These are phyloP conservation scores for Kwoniella sp. DNA, from an alignment of 768 basidiomycete species.

Conservation along the genomic window DNA sequence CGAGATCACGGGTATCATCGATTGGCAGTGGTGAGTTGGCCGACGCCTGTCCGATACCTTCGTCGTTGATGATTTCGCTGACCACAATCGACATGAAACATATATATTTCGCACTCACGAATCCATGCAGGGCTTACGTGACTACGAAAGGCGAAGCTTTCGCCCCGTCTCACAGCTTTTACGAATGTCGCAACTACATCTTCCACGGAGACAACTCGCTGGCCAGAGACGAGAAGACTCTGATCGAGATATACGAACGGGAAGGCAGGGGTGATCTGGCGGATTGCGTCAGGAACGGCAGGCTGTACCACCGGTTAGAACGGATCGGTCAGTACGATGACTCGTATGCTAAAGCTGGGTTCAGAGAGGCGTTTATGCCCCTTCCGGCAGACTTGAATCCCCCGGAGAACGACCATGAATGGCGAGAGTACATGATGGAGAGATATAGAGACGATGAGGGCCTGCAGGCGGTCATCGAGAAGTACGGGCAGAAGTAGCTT, in stretches of 20 bases:
- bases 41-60: neutral
- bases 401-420: neutral
- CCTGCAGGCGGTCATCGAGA: neutral
- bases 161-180: slow-evolving; percentile 2
- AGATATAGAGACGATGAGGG: slow-evolving; percentile 7
- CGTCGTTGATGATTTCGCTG: too few species aligned
- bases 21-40: slow-evolving; percentile 49
- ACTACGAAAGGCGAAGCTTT: slow-evolving; percentile 24
- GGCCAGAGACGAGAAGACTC: neutral
- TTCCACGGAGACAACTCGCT: slow-evolving; percentile 4
- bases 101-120: neutral
- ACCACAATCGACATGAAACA: neutral
- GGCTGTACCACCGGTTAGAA: slow-evolving; percentile 1
- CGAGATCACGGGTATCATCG: slow-evolving; percentile 43
- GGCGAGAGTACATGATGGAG: slow-evolving; percentile 10
- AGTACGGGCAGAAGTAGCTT: too few species aligned
- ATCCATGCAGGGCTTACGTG: slow-evolving; percentile 8
- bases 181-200: neutral
- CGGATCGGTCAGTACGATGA: slow-evolving; percentile 2
- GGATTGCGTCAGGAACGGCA: slow-evolving; percentile 16
- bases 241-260: slow-evolving; percentile 12
- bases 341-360: neutral
- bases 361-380: slow-evolving; percentile 4
- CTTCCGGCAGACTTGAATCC: slow-evolving; percentile 6
- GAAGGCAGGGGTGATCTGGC: slow-evolving; percentile 15